phyloP scores from a whole-genome alignment of 495 filamentous ascomycete species.

The Amphirosellinia nigrospora region DNA sequence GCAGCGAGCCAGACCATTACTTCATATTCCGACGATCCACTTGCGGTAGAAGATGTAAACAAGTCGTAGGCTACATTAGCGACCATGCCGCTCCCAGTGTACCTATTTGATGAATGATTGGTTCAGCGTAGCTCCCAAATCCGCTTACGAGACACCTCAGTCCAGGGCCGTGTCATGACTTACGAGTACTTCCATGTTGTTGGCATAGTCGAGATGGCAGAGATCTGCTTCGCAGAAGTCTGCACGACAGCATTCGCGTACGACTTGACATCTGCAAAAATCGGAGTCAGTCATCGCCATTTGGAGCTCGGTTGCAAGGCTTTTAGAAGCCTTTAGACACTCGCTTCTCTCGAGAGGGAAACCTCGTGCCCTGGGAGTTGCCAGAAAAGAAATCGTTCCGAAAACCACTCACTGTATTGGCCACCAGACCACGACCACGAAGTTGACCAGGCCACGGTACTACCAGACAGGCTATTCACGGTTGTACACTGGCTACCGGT shows the following conservation, averaged over 20 bases:
- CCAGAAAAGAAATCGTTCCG: no score
- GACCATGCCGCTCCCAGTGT: conserved; percentile 60
- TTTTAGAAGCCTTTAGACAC: no score
- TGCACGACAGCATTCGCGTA: conserved; percentile 61
- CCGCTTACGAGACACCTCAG: neutral
- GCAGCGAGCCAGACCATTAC: conserved; percentile 76
- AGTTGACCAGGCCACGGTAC: conserved; percentile 61
- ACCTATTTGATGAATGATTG: conserved; percentile 44
- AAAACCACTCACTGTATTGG: no score
- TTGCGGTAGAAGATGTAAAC: conserved; percentile 59
- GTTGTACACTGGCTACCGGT: conserved; percentile 64
- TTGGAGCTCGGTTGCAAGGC: no score
- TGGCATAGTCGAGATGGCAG: conserved; percentile 56
- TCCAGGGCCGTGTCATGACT: conserved; percentile 13
- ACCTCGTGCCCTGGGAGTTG: no score
- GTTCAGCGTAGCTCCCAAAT: neutral
- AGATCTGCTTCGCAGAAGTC: conserved; percentile 54
- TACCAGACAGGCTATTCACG: conserved; percentile 52
- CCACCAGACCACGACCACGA: conserved; percentile 64
- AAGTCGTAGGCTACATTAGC: conserved; percentile 72
- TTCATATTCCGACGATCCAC: conserved; percentile 62
- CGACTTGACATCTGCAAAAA: conserved; percentile 70
- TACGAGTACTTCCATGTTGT: conserved; percentile 62
- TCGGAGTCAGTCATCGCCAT: no score
- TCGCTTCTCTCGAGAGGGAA: no score